Evolutionary conservation across 2,329 filamentous ascomycete genomes (phyloP), one percentile per base, ranked within the genome.

Genomic region (Verticillium alfalfae): DNA sequence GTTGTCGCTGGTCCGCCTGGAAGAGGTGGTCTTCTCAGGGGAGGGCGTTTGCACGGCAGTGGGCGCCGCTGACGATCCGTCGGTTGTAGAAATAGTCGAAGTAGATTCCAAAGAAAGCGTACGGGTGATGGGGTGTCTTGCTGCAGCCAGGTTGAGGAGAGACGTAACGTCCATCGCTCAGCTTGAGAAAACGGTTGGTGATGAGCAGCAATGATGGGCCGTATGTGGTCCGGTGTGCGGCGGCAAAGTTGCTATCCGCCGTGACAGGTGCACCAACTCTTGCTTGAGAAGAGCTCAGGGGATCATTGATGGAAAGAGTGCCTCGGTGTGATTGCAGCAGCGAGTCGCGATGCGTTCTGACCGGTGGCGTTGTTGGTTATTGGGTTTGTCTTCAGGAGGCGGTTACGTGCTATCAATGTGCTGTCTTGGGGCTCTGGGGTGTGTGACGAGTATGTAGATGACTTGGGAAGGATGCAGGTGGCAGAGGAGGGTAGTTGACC

Each of bases 81-180:
- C 55, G 45, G 45, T 15, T 10, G 36, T 45, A 16, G 61, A 63
- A 12, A 52, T 49, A 26, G 56, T 56, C 37, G 62, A 59, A 18
- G 61, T 65, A 12, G 58, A 60, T 57, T 65, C 61, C 26, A 63
- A 18, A 41, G 58, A 61, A 34, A 57, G 62, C 34, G 60, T 61
- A 57, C 62, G 61, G 61, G 41, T 63, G 52, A 45, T 57, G 57
- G 63, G 64, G 59, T 65, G 63, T 60, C 60, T 63, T 65, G 61
- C 64, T 61, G 64, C 63, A 58, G 59, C 63, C 52, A 60, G 59
- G 58, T 66, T 66, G 63, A 66, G 64, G 60, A 66, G 63, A 65
- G 64, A 66, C 64, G 64, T 66, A 61, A 66, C 64, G 63, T 66
- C 64, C 64, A 66, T 66, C 59, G 64, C 64, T 66, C 63, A 65